These are phyloP conservation scores for Microdochium nivale DNA, from an alignment of 2,329 filamentous ascomycete genomes.

Conservation along the genomic window DNA sequence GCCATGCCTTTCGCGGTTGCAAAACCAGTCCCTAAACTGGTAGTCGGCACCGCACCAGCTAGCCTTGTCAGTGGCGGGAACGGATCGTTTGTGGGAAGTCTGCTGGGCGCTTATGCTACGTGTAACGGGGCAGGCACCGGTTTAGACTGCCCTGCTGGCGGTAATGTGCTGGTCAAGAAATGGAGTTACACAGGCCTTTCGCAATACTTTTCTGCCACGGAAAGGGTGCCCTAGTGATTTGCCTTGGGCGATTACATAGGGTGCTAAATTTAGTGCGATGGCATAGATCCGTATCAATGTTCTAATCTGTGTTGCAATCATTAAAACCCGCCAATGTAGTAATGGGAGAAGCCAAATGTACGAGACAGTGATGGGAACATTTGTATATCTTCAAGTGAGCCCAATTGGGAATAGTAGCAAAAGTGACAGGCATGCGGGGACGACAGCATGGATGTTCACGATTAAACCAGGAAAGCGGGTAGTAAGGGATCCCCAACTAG, in stretches of 20 bases:
- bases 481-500: too few species aligned
- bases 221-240: conserved; percentile 5
- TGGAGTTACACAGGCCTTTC: conserved; percentile 15
- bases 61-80: conserved; percentile 21
- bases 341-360: too few species aligned
- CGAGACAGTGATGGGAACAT: too few species aligned
- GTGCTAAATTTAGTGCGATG: background rate
- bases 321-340: too few species aligned
- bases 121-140: conserved; percentile 23
- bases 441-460: too few species aligned
- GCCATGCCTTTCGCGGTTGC: conserved; percentile 11
- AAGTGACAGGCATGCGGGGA: too few species aligned
- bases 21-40: conserved; percentile 7
- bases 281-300: background rate
- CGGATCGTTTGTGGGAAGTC: conserved; percentile 22
- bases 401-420: too few species aligned
- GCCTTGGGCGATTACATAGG: background rate
- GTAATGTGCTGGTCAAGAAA: conserved; percentile 17
- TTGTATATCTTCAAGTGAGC: too few species aligned
- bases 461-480: too few species aligned
- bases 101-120: conserved; percentile 25
- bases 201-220: conserved; percentile 14
- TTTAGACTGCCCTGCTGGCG: conserved; percentile 16
- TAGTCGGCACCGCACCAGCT: conserved; percentile 17
- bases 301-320: too few species aligned